Base-by-base conservation (phyloP, 2,329 filamentous ascomycete species). In the Aureobasidium vineae region DNA sequence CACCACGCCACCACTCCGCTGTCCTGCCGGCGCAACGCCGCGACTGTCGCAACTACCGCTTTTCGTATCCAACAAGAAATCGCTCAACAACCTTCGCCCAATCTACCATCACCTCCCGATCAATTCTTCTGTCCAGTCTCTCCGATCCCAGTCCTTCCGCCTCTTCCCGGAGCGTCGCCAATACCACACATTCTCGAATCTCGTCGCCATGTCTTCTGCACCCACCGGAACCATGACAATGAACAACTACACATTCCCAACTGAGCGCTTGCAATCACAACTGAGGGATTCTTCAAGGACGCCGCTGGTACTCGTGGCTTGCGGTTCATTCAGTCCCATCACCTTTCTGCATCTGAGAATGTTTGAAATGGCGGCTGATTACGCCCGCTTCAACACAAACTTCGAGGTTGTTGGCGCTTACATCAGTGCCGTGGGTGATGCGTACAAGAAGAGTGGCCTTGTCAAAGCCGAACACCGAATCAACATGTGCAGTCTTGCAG, bases 331-430 rank as follows among this genome's bases (percentile, higher is more conserved):
- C 73, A 75, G 70, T 63, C 73, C 76, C 57, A 73, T 78, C 72
- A 75, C 74, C 64, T 90, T 90, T 73, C 83, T 92, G 33, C 90
- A 94, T 75, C 80, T 95, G 69, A 88, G 90, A 75, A 94, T 96
- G 89, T 94, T 95, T 74, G 90, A 92, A 73, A 92, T 96, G 87
- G 90, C 90, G 1, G 85, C 87, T 71, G 90, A 95, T 78, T 93
- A 90, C 77, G 88, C 88, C 71, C 87, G 88, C 70, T 89, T 90
- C 76, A 88, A 87, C 75, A 88, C 86, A 28, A 81, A 90, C 63
- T 97, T 90, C 75, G 92, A 97, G 76, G 86, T 97, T 40, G 84
- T 97, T 52, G 93, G 91, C 69, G 92, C 91, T 63, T 97, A 94
- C 76, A 81, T 94, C 69, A 91, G 88, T 28, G 90, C 90, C n/a